Percentiles rank a stretch among this genome's conserved stretches.
Conservation (phyloP, 2,329 filamentous ascomycete genomes). For the Penicillium sp. region DNA sequence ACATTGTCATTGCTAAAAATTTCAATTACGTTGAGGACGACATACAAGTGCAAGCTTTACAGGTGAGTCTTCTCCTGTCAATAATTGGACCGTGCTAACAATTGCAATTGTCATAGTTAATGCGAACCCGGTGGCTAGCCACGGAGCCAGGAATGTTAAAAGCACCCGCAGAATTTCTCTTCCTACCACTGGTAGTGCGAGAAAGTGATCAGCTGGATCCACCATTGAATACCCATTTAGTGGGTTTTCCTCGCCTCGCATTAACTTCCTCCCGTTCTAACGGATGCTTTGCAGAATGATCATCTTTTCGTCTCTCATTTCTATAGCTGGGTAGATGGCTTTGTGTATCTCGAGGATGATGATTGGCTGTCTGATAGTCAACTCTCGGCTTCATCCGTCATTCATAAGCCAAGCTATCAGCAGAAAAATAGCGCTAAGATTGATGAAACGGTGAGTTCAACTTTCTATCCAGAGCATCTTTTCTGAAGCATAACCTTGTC, state of each 20-base stretch:
- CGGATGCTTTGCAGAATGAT: constrained; percentile 61
- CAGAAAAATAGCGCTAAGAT: constrained; percentile 27
- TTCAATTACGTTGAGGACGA: constrained; percentile 72
- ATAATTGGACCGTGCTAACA: constrained; percentile 19
- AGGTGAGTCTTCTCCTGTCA: constrained; percentile 45
- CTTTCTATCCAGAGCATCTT: neutral
- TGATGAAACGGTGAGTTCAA: constrained; percentile 28
- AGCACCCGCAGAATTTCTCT: constrained; percentile 76
- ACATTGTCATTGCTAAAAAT: constrained; percentile 80
- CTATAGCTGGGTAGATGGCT: constrained; percentile 72
- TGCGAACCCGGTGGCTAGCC: constrained; percentile 77
- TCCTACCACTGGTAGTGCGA: constrained; percentile 69
- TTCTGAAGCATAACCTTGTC: neutral
- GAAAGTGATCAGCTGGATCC: constrained; percentile 35
- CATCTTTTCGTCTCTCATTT: constrained; percentile 87
- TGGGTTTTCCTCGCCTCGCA: constrained; percentile 24
- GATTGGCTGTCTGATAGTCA: constrained; percentile 42
- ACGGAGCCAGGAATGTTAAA: constrained; percentile 73
- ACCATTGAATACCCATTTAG: constrained; percentile 48
- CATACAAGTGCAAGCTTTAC: constrained; percentile 79
- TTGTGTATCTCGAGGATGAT: constrained; percentile 72
- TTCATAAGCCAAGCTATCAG: constrained; percentile 34
- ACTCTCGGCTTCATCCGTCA: constrained; percentile 42
- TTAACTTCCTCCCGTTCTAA: constrained; percentile 3
- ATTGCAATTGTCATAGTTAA: constrained; percentile 61